phyloP scores from a whole-genome alignment of 1,284 basidiomycete species.

The Jaminaea rosea region DNA sequence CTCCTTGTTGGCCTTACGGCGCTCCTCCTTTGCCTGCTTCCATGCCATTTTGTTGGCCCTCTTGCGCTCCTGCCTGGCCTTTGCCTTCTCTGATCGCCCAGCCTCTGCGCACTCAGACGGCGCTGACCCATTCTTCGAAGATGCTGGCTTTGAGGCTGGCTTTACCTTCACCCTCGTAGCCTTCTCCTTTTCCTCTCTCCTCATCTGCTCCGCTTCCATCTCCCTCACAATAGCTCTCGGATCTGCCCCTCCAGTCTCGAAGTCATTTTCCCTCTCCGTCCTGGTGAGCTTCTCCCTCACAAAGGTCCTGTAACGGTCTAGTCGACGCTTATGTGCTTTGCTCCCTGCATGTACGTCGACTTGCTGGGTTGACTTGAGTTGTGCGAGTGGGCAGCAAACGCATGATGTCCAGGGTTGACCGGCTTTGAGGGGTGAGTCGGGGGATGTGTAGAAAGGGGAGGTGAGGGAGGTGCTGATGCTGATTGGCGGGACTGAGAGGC shows the following conservation, averaged over 20 bases:
- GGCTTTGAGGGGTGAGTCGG: not conserved
- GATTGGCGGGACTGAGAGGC: too few species aligned
- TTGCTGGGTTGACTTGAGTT: not conserved
- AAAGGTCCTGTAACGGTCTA: not conserved
- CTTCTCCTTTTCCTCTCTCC: conserved; percentile 1
- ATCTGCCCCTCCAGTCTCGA: not conserved
- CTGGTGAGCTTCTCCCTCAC: not conserved
- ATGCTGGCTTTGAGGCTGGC: not conserved
- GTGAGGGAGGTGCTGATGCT: not conserved
- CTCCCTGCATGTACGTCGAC: not conserved
- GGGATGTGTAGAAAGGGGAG: not conserved
- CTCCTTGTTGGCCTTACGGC: not conserved
- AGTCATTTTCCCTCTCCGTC: not conserved
- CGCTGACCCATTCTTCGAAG: not conserved
- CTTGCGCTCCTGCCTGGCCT: not conserved
- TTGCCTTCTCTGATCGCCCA: not conserved
- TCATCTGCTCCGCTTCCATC: not conserved
- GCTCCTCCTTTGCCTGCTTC: not conserved
- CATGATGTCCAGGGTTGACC: not conserved
- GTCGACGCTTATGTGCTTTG: not conserved
- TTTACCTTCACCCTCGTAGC: not conserved
- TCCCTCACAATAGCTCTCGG: not conserved
- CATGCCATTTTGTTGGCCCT: not conserved
- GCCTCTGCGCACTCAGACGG: not conserved
- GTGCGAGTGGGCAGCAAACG: not conserved